Evolutionary conservation across 257 asterid species (phyloP).

Genomic region (Eucommia ulmoides): DNA sequence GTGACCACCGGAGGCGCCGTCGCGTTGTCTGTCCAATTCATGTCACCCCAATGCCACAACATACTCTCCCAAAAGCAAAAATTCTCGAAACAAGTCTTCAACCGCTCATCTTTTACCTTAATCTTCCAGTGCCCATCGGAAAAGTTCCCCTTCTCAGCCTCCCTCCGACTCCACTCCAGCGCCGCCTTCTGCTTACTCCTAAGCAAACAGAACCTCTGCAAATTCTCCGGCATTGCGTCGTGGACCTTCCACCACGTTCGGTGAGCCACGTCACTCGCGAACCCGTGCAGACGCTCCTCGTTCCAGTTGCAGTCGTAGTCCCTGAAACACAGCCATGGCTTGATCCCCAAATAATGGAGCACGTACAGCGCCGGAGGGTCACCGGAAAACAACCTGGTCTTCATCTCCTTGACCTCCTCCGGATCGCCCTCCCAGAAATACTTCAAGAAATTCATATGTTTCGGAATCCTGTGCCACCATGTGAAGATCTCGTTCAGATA

Average conservation of each 20-base stretch:
- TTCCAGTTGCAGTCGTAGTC: constrained; percentile 96
- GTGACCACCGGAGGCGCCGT: constrained; percentile 22
- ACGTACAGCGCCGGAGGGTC: constrained; percentile 74
- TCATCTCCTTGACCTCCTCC: constrained; percentile 46
- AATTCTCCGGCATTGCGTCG: constrained; percentile 80
- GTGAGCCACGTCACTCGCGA: constrained; percentile 79
- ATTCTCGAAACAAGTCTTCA: constrained; percentile 54
- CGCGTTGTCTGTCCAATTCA: constrained; percentile 66
- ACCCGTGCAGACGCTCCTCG: constrained; percentile 51
- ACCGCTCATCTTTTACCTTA: constrained; percentile 42
- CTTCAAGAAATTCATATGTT: constrained; percentile 76
- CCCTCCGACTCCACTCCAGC: constrained; percentile 64
- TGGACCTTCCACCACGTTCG: constrained; percentile 90
- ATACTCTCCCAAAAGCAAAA: constrained; percentile 93
- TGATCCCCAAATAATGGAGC: constrained; percentile 69
- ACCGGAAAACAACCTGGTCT: constrained; percentile 56
- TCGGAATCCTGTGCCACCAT: constrained; percentile 95
- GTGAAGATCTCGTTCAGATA: constrained; percentile 79
- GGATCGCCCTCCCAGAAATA: constrained; percentile 82
- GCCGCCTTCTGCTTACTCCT: constrained; percentile 90
- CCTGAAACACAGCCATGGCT: constrained; percentile 83
- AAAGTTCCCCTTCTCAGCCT: constrained; percentile 74
- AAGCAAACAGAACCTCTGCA: constrained; percentile 69
- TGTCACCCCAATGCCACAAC: constrained; percentile 94
- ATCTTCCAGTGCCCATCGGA: constrained; percentile 78